Conservation (phyloP, 2,329 filamentous ascomycete genomes). For the Fusarium albosuccineum region DNA sequence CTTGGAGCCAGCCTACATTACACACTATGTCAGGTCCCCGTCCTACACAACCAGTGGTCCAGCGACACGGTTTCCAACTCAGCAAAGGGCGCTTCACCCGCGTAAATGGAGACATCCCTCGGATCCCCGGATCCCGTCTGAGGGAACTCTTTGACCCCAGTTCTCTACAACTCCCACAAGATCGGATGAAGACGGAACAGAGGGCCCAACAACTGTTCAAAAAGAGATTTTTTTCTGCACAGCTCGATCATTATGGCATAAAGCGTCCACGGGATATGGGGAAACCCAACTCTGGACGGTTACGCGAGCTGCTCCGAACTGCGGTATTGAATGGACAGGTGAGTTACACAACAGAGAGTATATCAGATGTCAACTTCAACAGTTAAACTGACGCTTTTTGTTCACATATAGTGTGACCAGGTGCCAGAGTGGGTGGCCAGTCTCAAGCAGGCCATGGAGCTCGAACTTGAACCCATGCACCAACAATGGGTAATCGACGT, state of each 20-base stretch:
- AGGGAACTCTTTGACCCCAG: slow-evolving; percentile 1
- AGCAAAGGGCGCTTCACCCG: background rate
- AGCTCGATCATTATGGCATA: slow-evolving; percentile 1
- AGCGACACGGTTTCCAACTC: background rate
- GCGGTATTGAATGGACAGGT: background rate
- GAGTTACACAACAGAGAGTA: background rate
- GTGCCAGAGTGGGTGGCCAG: background rate
- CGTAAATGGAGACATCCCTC: background rate
- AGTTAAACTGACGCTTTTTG: background rate
- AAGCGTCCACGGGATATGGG: background rate
- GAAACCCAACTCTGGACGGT: background rate
- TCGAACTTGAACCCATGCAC: background rate
- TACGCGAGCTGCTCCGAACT: slow-evolving; percentile 1
- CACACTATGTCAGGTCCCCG: background rate
- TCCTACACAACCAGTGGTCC: background rate
- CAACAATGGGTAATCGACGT: slow-evolving; percentile 1
- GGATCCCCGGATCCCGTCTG: background rate
- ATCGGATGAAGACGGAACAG: background rate
- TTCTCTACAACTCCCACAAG: background rate
- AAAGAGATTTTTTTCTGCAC: background rate
- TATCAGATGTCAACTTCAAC: background rate
- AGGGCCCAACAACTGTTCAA: background rate
- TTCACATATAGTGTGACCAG: background rate
- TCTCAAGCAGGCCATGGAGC: slow-evolving; percentile 1
- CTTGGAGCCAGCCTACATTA: no score